Evolutionary conservation across 176 grass and related monocot species (phyloP).

Genomic region (Phoenix dactylifera): DNA sequence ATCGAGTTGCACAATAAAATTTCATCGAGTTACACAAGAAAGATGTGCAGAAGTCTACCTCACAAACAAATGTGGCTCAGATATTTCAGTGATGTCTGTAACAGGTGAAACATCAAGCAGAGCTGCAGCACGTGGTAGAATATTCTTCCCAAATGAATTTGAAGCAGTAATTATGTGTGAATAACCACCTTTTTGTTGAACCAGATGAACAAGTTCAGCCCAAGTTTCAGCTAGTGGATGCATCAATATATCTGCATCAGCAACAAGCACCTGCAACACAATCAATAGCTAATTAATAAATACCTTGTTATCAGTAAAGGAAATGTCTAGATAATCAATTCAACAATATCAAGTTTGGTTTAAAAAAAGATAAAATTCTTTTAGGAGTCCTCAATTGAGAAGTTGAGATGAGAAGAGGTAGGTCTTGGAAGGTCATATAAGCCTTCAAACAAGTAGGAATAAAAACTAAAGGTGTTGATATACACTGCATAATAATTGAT

Average conservation of each 20-base stretch:
- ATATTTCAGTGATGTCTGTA: conserved; percentile 71
- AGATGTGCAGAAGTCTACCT: conserved; percentile 33
- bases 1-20: not conserved
- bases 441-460: no score
- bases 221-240: conserved; percentile 80
- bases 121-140: conserved; percentile 73
- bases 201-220: conserved; percentile 50
- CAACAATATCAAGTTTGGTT: no score
- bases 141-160: conserved; percentile 90
- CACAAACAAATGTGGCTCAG: conserved; percentile 58
- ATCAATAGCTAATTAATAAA: not conserved
- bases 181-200: conserved; percentile 63
- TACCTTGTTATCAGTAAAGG: not conserved
- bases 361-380: no score
- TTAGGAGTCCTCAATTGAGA: no score
- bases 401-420: no score
- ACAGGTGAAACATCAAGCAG: conserved; percentile 88
- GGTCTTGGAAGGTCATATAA: no score
- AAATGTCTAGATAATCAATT: no score
- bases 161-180: conserved; percentile 79
- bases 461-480: no score
- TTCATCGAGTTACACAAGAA: not conserved
- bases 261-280: conserved; percentile 65
- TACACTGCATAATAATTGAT: no score
- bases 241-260: conserved; percentile 45